A percentile compares a stretch with the other conserved stretches of the same genome.
Conservation (phyloP, 2,329 filamentous ascomycete genomes). For the Penicillium sp. region DNA sequence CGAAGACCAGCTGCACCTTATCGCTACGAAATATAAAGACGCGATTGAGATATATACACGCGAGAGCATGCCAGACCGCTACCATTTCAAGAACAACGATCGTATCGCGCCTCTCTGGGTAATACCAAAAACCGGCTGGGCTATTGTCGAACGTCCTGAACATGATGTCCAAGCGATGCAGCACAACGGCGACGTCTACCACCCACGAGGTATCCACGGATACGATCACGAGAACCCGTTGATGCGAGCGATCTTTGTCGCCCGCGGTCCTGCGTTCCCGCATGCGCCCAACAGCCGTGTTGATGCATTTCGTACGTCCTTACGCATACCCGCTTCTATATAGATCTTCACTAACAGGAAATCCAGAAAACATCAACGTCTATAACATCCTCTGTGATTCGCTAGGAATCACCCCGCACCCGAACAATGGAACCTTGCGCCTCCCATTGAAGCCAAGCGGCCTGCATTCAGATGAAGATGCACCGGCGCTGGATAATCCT, state of each 20-base stretch:
- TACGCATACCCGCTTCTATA: not conserved
- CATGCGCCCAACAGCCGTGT: slow-evolving; percentile 81
- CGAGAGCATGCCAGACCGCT: slow-evolving; percentile 86
- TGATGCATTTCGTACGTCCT: slow-evolving; percentile 76
- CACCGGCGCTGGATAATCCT: slow-evolving; percentile 37
- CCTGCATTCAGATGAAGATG: slow-evolving; percentile 48
- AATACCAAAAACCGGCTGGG: slow-evolving; percentile 90
- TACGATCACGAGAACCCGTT: slow-evolving; percentile 94
- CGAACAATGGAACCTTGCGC: slow-evolving; percentile 84
- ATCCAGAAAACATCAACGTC: slow-evolving; percentile 84
- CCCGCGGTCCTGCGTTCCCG: slow-evolving; percentile 88
- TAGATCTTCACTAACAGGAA: slow-evolving; percentile 8
- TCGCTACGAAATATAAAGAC: slow-evolving; percentile 60
- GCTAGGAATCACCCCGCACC: slow-evolving; percentile 70
- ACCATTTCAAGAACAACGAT: slow-evolving; percentile 85
- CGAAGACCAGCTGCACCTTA: slow-evolving; percentile 63
- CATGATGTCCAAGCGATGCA: slow-evolving; percentile 74
- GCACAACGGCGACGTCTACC: slow-evolving; percentile 69
- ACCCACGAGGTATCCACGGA: slow-evolving; percentile 84
- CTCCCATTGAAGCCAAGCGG: slow-evolving; percentile 52
- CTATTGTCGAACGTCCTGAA: slow-evolving; percentile 79
- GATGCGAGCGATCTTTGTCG: slow-evolving; percentile 95
- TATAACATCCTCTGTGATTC: slow-evolving; percentile 96
- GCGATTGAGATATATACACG: slow-evolving; percentile 86
- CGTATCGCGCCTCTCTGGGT: slow-evolving; percentile 96